Evolutionary conservation across 495 filamentous ascomycete genomes (phyloP).

Genomic region (Penicillium cosmopolitanum): DNA sequence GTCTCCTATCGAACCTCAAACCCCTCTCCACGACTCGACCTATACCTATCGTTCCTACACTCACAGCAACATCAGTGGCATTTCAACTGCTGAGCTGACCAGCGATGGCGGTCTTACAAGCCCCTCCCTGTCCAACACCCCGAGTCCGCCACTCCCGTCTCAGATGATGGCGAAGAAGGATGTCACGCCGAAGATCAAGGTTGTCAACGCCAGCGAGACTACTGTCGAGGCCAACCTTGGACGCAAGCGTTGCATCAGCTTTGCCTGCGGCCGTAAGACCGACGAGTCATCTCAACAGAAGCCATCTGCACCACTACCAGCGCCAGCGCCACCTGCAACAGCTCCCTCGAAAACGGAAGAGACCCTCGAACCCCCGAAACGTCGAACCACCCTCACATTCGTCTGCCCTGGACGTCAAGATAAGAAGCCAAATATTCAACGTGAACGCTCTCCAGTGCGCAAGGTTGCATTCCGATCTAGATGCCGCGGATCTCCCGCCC

Average conservation of each 20-base stretch:
- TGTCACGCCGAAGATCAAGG: conserved; percentile 38
- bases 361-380: conserved; percentile 45
- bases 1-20: conserved; percentile 40
- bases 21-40: conserved; percentile 39
- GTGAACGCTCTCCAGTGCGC: conserved; percentile 37
- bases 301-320: conserved; percentile 1
- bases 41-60: conserved; percentile 66
- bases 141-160: conserved; percentile 76
- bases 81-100: conserved; percentile 84
- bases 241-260: conserved; percentile 87
- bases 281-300: conserved; percentile 29
- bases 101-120: conserved; percentile 93
- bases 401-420: conserved; percentile 57
- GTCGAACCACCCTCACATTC: conserved; percentile 61
- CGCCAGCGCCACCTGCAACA: conserved; percentile 17
- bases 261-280: conserved; percentile 71
- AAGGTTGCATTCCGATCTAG: conserved; percentile 37
- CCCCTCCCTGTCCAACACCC: conserved; percentile 81
- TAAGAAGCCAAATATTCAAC: conserved; percentile 21
- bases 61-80: conserved; percentile 73
- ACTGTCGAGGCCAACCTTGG: conserved; percentile 61
- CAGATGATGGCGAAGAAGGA: conserved; percentile 38
- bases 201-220: conserved; percentile 40
- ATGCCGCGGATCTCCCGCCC: conserved; percentile 51
- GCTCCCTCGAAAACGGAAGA: conserved; percentile 13